Evolutionary conservation across 75 land plant genomes (phyloP).

Genomic region (Cunninghamia lanceolata): DNA sequence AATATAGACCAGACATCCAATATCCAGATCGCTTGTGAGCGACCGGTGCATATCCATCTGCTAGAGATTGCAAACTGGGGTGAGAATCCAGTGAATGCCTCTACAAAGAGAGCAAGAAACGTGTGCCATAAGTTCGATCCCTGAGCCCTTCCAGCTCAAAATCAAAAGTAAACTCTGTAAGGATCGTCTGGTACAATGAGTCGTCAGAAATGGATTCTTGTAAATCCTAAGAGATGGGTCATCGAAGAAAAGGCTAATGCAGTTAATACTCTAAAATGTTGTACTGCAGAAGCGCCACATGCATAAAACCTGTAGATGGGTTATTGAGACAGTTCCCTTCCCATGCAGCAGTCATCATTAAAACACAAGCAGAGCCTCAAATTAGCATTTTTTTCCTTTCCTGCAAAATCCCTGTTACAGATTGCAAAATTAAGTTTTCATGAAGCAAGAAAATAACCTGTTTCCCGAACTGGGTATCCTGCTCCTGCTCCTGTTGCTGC

Average conservation of each 20-base stretch:
- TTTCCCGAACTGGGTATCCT: not conserved
- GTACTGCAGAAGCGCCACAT: not conserved
- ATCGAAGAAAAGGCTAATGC: not conserved
- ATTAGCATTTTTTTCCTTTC: not conserved
- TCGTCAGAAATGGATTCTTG: not conserved
- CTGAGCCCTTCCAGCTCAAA: too few species aligned
- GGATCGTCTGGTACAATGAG: not conserved
- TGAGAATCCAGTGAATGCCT: too few species aligned
- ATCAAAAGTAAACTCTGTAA: not conserved
- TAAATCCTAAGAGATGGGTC: not conserved
- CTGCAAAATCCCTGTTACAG: slow-evolving; percentile 12
- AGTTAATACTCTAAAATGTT: not conserved
- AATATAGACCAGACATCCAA: too few species aligned
- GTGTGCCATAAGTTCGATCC: too few species aligned
- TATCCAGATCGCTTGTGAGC: too few species aligned
- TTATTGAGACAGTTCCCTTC: not conserved
- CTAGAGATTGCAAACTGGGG: too few species aligned
- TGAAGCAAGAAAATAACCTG: slow-evolving; percentile 12
- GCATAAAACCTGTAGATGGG: not conserved
- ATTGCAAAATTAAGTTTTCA: slow-evolving; percentile 4
- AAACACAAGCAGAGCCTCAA: not conserved
- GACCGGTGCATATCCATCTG: too few species aligned
- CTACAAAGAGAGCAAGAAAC: too few species aligned
- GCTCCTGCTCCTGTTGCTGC: slow-evolving; percentile 1
- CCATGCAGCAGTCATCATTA: not conserved